Evolutionary conservation across 495 filamentous ascomycete species (phyloP).

Genomic region (Aspergillus wentii): DNA sequence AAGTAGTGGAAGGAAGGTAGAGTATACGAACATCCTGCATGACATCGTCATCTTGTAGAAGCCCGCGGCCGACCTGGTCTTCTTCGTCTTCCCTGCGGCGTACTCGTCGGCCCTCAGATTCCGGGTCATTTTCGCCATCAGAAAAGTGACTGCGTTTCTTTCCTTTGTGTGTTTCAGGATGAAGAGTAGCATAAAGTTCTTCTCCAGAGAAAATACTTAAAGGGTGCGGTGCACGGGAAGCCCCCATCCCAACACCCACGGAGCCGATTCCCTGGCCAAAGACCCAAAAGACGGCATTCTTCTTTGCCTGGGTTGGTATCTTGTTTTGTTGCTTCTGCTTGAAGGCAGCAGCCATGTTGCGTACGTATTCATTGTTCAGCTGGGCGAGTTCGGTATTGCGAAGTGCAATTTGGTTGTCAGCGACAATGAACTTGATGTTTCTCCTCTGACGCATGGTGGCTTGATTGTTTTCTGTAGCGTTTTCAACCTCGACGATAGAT

Average conservation of each 20-base stretch:
- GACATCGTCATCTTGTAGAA: constrained; percentile 8
- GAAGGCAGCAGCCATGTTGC: constrained; percentile 43
- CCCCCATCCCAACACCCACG: constrained; percentile 47
- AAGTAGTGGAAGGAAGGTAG: neutral
- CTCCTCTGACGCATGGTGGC: constrained; percentile 15
- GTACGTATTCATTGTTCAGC: constrained; percentile 57
- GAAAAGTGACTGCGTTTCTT: constrained; percentile 37
- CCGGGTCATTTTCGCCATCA: constrained; percentile 27
- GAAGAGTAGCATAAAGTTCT: constrained; percentile 42
- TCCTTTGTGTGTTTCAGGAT: constrained; percentile 18
- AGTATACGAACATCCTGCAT: constrained; percentile 7
- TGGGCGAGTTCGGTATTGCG: constrained; percentile 48
- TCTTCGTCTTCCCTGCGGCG: constrained; percentile 34
- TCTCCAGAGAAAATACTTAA: constrained; percentile 53
- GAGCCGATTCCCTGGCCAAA: constrained; percentile 51
- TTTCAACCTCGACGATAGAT: neutral
- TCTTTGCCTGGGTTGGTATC: constrained; percentile 39
- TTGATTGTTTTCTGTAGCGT: constrained; percentile 3
- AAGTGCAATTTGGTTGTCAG: constrained; percentile 28
- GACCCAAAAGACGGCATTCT: constrained; percentile 52
- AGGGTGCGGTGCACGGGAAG: constrained; percentile 32
- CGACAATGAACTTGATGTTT: constrained; percentile 18
- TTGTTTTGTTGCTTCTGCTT: constrained; percentile 40
- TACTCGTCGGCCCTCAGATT: constrained; percentile 36
- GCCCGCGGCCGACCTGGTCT: constrained; percentile 32